phyloP scores from a whole-genome alignment of 169 alveolate genomes.

The Perkinsus chesapeaki region DNA sequence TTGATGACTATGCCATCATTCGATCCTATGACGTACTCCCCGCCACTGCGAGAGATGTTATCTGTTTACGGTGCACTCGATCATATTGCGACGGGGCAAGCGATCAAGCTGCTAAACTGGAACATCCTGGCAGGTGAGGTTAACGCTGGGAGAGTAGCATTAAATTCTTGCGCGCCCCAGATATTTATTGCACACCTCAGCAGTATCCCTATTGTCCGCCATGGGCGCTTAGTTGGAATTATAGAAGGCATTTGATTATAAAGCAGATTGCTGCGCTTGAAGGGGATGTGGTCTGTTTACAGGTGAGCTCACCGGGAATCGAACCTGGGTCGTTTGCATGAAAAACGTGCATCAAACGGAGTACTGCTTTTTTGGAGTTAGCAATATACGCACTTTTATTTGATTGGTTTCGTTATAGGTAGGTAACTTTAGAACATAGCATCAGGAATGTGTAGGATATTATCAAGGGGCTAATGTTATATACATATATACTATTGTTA shows the following conservation, averaged over 20 bases:
- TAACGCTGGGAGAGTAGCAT: conserved; percentile 24
- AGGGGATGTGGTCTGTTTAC: conserved; percentile 49
- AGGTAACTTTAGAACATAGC: no score
- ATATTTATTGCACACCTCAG: conserved; percentile 56
- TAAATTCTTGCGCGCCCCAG: conserved; percentile 59
- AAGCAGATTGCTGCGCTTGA: conserved; percentile 47
- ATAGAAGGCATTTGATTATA: conserved; percentile 54
- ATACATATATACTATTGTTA: no score
- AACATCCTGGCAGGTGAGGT: background rate
- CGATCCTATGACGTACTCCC: background rate
- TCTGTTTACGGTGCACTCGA: background rate
- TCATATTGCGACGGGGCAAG: background rate
- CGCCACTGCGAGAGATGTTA: background rate
- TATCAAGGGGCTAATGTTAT: no score
- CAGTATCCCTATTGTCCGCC: conserved; percentile 66
- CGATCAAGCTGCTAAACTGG: background rate
- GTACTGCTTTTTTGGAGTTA: background rate
- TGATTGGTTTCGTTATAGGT: no score
- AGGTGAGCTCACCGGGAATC: background rate
- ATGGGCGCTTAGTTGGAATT: conserved; percentile 61
- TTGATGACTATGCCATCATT: background rate
- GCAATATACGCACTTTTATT: no score
- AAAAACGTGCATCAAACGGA: background rate
- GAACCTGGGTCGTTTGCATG: background rate
- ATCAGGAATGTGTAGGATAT: no score